phyloP scores from a whole-genome alignment of 2,329 filamentous ascomycete species.

The Sarocladium kiliense region DNA sequence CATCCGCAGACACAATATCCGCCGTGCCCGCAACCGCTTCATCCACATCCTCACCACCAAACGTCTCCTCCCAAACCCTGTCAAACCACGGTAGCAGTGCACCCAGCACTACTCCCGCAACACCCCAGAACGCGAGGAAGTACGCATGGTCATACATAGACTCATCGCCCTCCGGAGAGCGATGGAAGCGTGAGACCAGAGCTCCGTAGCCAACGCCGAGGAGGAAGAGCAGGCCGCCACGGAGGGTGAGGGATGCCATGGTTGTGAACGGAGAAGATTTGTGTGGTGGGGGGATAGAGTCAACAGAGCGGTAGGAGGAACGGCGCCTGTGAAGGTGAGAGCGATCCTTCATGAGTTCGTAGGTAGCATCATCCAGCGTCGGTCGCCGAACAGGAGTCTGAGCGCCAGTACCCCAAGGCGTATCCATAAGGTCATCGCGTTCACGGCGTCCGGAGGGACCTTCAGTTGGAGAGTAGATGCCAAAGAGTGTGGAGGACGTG shows the following conservation, averaged over 20 bases:
- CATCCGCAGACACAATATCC: constrained; percentile 16
- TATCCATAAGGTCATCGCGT: constrained; percentile 51
- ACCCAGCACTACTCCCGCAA: constrained; percentile 72
- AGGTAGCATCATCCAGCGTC: constrained; percentile 38
- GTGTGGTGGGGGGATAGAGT: constrained; percentile 17
- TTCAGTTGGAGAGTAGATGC: constrained; percentile 76
- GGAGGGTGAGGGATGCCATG: constrained; percentile 47
- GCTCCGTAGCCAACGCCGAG: constrained; percentile 81
- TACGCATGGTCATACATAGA: not conserved
- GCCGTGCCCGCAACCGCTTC: constrained; percentile 24
- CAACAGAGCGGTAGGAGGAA: constrained; percentile 26
- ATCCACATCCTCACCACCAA: constrained; percentile 30
- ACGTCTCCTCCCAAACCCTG: constrained; percentile 59
- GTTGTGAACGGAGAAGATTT: constrained; percentile 9
- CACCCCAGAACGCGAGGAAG: constrained; percentile 69
- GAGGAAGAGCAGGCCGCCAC: constrained; percentile 63
- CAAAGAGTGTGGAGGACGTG: constrained; percentile 81
- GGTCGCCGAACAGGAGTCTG: constrained; percentile 56
- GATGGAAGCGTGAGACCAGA: constrained; percentile 72
- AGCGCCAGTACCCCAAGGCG: constrained; percentile 74
- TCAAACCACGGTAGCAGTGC: constrained; percentile 82
- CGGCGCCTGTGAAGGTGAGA: constrained; percentile 28
- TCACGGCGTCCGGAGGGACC: constrained; percentile 37
- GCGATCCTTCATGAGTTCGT: constrained; percentile 37
- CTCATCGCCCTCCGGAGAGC: not conserved